A percentile compares a stretch with the other conserved stretches of the same genome.
phyloP scores from a whole-genome alignment of 768 basidiomycete genomes.

The Lactifluus subvellereus region DNA sequence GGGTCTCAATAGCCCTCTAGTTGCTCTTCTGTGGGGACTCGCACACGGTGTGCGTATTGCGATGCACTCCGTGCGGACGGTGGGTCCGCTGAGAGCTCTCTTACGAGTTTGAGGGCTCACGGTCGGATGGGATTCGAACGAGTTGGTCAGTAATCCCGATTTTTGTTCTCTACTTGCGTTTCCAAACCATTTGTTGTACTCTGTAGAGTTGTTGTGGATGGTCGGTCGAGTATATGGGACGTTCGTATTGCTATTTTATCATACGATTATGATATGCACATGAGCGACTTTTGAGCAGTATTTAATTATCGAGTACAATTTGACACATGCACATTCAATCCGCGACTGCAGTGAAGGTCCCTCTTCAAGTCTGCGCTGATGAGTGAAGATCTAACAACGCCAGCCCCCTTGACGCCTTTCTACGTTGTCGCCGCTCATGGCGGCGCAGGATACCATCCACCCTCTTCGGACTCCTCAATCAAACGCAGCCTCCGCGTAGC shows the following conservation, averaged over 20 bases:
- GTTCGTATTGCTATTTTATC: constrained; percentile 13
- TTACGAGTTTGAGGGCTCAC: constrained; percentile 15
- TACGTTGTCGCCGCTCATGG: constrained; percentile 60
- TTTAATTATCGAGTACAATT: constrained; percentile 9
- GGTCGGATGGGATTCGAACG: neutral
- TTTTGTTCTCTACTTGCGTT: constrained; percentile 1
- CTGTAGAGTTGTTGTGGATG: constrained; percentile 2
- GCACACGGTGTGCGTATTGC: constrained; percentile 27
- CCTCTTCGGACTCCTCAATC: constrained; percentile 34
- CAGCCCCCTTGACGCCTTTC: neutral
- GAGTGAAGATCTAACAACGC: neutral
- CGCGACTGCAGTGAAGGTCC: neutral
- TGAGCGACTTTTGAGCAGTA: neutral
- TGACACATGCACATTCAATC: neutral
- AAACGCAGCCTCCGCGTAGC: constrained; percentile 50
- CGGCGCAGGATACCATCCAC: constrained; percentile 65
- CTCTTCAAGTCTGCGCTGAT: neutral
- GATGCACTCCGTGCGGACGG: constrained; percentile 20
- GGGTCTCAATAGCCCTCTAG: constrained; percentile 18
- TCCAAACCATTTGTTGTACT: neutral
- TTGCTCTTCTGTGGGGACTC: constrained; percentile 34
- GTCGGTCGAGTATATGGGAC: neutral
- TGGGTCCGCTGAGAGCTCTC: constrained; percentile 19
- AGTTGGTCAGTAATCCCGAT: neutral
- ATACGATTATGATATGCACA: constrained; percentile 10